A percentile compares a stretch with the other conserved stretches of the same genome.
Evolutionary conservation across 108 stramenopile genomes (phyloP).

Genomic region (Stephanodiscus minutulus): DNA sequence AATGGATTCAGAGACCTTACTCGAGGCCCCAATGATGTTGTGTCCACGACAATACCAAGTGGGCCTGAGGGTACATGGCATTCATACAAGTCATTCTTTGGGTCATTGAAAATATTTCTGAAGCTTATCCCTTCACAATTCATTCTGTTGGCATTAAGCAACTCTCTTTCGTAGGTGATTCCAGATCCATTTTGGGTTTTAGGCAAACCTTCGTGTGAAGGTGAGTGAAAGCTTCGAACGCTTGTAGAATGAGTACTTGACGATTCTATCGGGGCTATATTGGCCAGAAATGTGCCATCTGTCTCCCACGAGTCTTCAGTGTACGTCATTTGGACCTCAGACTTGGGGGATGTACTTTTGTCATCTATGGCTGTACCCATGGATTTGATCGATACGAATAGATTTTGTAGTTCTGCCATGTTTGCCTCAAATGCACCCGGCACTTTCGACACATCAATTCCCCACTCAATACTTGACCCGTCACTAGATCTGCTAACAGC

Average conservation of each 20-base stretch:
- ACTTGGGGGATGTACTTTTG: neutral
- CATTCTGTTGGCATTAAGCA: slow-evolving; percentile 4
- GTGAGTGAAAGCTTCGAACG: neutral
- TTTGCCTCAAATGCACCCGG: slow-evolving; percentile 21
- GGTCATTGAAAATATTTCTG: slow-evolving; percentile 30
- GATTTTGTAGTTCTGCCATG: slow-evolving; percentile 20
- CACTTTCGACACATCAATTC: slow-evolving; percentile 10
- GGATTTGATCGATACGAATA: slow-evolving; percentile 12
- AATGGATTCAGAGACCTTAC: slow-evolving; percentile 37
- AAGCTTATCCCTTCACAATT: slow-evolving; percentile 21
- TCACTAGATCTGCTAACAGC: slow-evolving; percentile 7
- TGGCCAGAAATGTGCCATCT: neutral
- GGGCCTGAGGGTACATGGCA: slow-evolving; percentile 42
- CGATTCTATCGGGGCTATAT: neutral
- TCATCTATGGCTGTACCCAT: neutral
- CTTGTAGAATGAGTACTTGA: slow-evolving; percentile 2
- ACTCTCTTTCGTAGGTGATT: slow-evolving; percentile 32
- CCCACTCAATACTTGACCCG: slow-evolving; percentile 25
- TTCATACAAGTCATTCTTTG: slow-evolving; percentile 47
- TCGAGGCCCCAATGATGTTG: slow-evolving; percentile 36
- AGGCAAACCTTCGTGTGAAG: neutral
- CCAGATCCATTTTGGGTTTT: slow-evolving; percentile 1
- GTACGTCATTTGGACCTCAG: slow-evolving; percentile 23
- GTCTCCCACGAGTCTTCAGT: slow-evolving; percentile 12
- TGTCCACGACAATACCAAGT: slow-evolving; percentile 40